phyloP scores from a whole-genome alignment of 202 grass and related monocot species.

The Setaria italica region DNA sequence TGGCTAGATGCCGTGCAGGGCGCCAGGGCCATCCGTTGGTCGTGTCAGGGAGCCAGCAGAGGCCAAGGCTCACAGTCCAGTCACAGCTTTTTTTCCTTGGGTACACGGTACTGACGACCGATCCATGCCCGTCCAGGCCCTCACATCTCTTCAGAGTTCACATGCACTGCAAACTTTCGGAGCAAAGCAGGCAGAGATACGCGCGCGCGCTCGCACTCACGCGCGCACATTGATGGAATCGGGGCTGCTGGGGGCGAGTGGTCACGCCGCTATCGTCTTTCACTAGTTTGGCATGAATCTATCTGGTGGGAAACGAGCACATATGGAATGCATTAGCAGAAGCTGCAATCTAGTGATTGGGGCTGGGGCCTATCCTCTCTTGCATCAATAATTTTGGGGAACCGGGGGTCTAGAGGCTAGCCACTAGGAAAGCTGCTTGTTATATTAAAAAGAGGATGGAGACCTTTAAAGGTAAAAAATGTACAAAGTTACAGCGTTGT shows the following conservation, averaged over 20 bases:
- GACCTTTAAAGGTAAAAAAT: too few species aligned
- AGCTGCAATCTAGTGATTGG: constrained; percentile 42
- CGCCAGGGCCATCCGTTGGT: constrained; percentile 40
- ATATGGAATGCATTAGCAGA: constrained; percentile 53
- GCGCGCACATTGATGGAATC: background rate
- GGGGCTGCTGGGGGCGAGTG: constrained; percentile 3
- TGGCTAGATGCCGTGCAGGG: constrained; percentile 42
- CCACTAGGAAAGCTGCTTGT: too few species aligned
- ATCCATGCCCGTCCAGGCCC: constrained; percentile 37
- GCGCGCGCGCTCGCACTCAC: background rate
- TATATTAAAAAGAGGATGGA: too few species aligned
- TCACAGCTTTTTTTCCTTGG: constrained; percentile 51
- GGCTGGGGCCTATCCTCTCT: background rate
- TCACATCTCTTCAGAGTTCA: constrained; percentile 41
- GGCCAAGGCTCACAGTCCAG: constrained; percentile 29
- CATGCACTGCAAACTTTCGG: constrained; percentile 51
- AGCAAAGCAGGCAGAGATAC: background rate
- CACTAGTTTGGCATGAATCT: constrained; percentile 55
- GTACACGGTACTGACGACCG: background rate
- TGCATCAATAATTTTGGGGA: constrained; percentile 32
- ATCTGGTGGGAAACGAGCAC: constrained; percentile 45
- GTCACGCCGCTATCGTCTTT: constrained; percentile 42
- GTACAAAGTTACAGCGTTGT: too few species aligned
- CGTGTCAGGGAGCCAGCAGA: constrained; percentile 39
- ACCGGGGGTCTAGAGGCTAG: background rate